Base-by-base conservation (phyloP, 2,329 filamentous ascomycete genomes). In the Alternaria arbusti region DNA sequence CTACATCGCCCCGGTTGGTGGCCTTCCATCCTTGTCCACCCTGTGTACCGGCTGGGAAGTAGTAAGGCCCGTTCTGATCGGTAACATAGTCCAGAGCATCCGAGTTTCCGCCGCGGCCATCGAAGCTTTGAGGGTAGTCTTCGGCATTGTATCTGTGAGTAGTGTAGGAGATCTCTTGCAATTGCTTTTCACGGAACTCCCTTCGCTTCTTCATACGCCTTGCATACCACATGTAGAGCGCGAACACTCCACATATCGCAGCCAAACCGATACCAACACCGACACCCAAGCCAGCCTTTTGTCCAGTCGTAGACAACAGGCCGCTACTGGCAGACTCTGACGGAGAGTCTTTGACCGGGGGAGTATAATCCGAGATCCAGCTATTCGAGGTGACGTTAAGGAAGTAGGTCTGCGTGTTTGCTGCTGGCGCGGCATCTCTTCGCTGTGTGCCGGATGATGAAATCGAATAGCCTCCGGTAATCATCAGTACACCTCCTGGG, bases 301-400 rank as follows among this genome's bases (percentile, higher is more conserved):
- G 81, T 7, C 81, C 81, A 5, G 78, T 77, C 8, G 75, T 82
- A n/a, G 80, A 80, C 6, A 84, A 70, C 0, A 79, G 73, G 0
- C 81, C 81, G 25, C 61, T 69, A 1, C 71, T 63, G 10, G 44
- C 54, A 36, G 70, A 58, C 13, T 64, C 46, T 4, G 69, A 49
- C 25, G 44, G 54, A 30, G 23, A 69, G 8, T 67, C 60, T 5
- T 69, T 58, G 2, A 74, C 67, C 3, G 85, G 85, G 43, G 86
- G 85, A 3, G 80, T 81, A 68, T 91, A 91, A 5, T 84, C 82
- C 3, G 83, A 80, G 3, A 85, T 73, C 89, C 89, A 91, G 10
- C 80, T 78, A 65, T 84, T 85, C 7, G 88, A 89, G 1, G 87
- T 88, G 3, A 85, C 81, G 70, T 91, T 91, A 77, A 88, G 87